Evolutionary conservation across 139 green algal species (phyloP).

Genomic region (Penium margaritaceum): DNA sequence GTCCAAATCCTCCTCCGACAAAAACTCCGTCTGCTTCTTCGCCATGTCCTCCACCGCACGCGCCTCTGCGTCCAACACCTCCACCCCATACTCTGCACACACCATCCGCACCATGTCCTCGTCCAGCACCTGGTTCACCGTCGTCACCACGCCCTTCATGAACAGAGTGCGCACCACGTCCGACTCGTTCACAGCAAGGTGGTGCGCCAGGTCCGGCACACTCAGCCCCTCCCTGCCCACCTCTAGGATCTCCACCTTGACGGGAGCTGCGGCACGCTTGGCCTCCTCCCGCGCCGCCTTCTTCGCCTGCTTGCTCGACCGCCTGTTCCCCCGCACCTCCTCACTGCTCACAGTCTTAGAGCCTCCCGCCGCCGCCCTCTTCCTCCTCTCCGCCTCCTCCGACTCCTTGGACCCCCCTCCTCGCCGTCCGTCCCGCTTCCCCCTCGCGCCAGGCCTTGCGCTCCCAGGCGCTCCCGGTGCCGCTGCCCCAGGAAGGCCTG

Average conservation of each 20-base stretch:
- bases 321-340: background rate
- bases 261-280: constrained; percentile 23
- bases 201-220: constrained; percentile 69
- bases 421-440: no score
- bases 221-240: constrained; percentile 78
- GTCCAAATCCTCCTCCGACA: constrained; percentile 75
- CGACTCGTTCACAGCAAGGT: constrained; percentile 64
- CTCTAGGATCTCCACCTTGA: constrained; percentile 81
- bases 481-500: no score
- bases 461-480: no score
- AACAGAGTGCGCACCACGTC: constrained; percentile 90
- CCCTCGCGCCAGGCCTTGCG: no score
- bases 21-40: constrained; percentile 66
- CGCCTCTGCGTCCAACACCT: constrained; percentile 51
- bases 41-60: constrained; percentile 48
- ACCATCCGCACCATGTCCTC: constrained; percentile 66
- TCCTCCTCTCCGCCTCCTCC: no score
- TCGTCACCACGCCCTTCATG: constrained; percentile 87
- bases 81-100: constrained; percentile 65
- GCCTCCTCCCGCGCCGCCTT: constrained; percentile 8
- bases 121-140: constrained; percentile 74
- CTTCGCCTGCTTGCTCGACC: constrained; percentile 24
- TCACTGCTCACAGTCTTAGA: no score
- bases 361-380: no score
- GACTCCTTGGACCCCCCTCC: no score